Percentiles rank a stretch among this genome's conserved stretches.
Evolutionary conservation across 2,329 filamentous ascomycete species (phyloP).

Genomic region (Sphaerulina vaccinii): DNA sequence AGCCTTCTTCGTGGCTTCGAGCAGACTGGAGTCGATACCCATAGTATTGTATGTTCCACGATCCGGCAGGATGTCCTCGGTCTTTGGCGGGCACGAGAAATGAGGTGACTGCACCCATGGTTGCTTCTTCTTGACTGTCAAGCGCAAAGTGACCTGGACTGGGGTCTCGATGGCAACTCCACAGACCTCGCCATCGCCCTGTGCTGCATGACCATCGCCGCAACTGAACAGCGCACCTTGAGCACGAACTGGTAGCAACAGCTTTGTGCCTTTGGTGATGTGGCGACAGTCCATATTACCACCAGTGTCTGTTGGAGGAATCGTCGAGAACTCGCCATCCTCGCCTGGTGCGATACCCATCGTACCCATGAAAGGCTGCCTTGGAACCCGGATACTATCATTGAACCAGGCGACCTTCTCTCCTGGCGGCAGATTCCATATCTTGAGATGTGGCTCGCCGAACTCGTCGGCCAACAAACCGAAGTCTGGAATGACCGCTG

Average conservation of each 20-base stretch:
- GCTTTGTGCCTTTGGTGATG: slow-evolving; percentile 21
- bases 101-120: slow-evolving; percentile 20
- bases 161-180: slow-evolving; percentile 23
- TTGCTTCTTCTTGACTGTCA: slow-evolving; percentile 19
- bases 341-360: slow-evolving; percentile 24
- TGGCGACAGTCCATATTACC: slow-evolving; percentile 27
- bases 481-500: slow-evolving; percentile 23
- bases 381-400: slow-evolving; percentile 20
- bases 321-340: slow-evolving; percentile 19
- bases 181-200: slow-evolving; percentile 26
- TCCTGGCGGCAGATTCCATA: slow-evolving; percentile 18
- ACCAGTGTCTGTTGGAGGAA: slow-evolving; percentile 23
- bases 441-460: slow-evolving; percentile 21
- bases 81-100: slow-evolving; percentile 17
- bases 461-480: slow-evolving; percentile 23
- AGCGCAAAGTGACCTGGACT: slow-evolving; percentile 21
- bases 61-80: slow-evolving; percentile 17
- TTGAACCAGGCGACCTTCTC: slow-evolving; percentile 18
- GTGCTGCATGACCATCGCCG: slow-evolving; percentile 26
- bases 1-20: slow-evolving; percentile 24
- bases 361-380: slow-evolving; percentile 25
- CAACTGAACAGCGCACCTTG: slow-evolving; percentile 24
- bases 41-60: slow-evolving; percentile 22
- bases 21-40: slow-evolving; percentile 20
- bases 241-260: slow-evolving; percentile 19